Conservation (phyloP, 495 filamentous ascomycete species). For the Hypoxylon subgilvum region DNA sequence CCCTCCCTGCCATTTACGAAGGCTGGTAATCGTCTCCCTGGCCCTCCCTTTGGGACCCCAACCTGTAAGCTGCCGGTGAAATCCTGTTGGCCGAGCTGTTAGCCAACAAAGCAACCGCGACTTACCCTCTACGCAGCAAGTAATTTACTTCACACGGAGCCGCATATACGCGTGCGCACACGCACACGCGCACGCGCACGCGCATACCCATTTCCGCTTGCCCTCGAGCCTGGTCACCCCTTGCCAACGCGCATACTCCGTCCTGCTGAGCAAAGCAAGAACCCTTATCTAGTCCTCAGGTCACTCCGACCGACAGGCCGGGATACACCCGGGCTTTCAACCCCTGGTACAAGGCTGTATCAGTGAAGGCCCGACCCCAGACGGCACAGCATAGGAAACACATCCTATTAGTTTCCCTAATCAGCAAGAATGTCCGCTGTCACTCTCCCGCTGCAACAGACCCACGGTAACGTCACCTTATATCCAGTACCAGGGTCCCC, state of each 20-base stretch:
- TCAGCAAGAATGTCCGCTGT: slow-evolving; percentile 52
- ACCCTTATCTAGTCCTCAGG: slow-evolving; percentile 27
- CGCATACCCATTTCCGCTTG: slow-evolving; percentile 11
- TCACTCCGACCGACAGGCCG: slow-evolving; percentile 39
- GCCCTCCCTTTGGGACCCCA: slow-evolving; percentile 31
- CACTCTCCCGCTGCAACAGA: slow-evolving; percentile 43
- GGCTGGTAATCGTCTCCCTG: slow-evolving; percentile 21
- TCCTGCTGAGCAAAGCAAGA: slow-evolving; percentile 23
- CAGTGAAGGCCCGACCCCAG: slow-evolving; percentile 37
- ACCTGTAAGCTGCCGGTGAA: slow-evolving; percentile 26
- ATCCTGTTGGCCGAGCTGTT: slow-evolving; percentile 31
- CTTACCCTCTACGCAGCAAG: slow-evolving; percentile 19
- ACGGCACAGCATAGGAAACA: slow-evolving; percentile 35
- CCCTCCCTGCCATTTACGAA: slow-evolving; percentile 18
- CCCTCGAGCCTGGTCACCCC: slow-evolving; percentile 17
- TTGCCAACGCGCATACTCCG: slow-evolving; percentile 13
- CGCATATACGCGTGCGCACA: slow-evolving; percentile 10
- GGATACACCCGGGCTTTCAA: slow-evolving; percentile 30
- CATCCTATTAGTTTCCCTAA: slow-evolving; percentile 40
- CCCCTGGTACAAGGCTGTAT: slow-evolving; percentile 34
- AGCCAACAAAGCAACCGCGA: slow-evolving; percentile 28
- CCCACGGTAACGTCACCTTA: slow-evolving; percentile 44
- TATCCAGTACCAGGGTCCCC: slow-evolving; percentile 35
- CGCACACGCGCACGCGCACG: no score
- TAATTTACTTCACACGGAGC: slow-evolving; percentile 17